Evolutionary conservation across 345 rosid genomes (phyloP).

Genomic region (Salix purpurea): DNA sequence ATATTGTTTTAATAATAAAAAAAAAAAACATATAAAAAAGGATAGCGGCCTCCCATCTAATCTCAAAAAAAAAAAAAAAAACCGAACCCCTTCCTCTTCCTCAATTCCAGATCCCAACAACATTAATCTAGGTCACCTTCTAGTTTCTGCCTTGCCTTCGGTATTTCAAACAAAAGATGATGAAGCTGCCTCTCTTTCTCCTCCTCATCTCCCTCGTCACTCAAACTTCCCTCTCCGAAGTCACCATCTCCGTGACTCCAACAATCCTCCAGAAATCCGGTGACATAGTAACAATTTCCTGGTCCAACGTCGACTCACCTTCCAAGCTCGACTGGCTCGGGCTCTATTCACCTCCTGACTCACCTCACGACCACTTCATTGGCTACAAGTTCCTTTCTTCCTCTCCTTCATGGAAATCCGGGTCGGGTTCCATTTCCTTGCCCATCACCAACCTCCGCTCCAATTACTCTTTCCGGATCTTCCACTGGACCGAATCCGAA

Average conservation of each 20-base stretch:
- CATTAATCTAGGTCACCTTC: not conserved
- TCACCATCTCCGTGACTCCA: constrained; percentile 44
- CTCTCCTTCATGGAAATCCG: constrained; percentile 55
- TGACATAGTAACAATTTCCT: constrained; percentile 49
- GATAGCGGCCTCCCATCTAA: too few species aligned
- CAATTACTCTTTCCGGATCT: constrained; percentile 84
- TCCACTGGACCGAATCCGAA: constrained; percentile 71
- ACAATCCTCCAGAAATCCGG: constrained; percentile 52
- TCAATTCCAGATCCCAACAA: not conserved
- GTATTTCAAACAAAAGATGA: not conserved
- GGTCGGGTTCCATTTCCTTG: constrained; percentile 67
- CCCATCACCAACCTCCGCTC: constrained; percentile 72
- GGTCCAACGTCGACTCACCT: constrained; percentile 72
- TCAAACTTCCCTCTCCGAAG: constrained; percentile 26
- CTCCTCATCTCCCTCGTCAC: constrained; percentile 26
- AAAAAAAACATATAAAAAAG: too few species aligned
- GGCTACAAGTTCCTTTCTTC: constrained; percentile 73
- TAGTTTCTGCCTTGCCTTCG: not conserved
- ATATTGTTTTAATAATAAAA: too few species aligned
- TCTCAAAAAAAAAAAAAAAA: too few species aligned
- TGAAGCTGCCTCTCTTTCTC: not conserved
- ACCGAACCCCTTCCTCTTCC: too few species aligned
- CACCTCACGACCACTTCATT: constrained; percentile 58
- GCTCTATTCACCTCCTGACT: constrained; percentile 79
- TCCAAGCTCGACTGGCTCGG: constrained; percentile 86